Conservation (phyloP, 2,329 filamentous ascomycete species). For the Tolypocladium ophioglossoides region DNA sequence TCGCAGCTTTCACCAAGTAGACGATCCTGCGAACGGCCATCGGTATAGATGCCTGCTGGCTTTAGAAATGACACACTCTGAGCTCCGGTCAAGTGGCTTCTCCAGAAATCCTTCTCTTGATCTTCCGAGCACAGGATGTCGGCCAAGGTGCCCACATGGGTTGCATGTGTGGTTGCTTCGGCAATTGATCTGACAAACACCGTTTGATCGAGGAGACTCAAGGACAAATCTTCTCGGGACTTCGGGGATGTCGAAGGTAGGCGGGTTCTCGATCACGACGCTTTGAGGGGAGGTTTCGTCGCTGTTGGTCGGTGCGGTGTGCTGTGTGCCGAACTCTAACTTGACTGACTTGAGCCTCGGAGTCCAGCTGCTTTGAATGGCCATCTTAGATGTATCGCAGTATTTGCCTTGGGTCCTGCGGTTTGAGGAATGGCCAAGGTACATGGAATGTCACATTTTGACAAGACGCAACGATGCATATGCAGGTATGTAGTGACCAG, state of each 20-base stretch:
- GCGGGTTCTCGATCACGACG: not conserved
- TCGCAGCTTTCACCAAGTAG: not conserved
- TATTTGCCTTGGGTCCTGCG: not conserved
- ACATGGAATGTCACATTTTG: not conserved
- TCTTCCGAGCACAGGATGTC: not conserved
- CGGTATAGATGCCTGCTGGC: not conserved
- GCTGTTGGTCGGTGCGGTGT: not conserved
- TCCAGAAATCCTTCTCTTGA: not conserved
- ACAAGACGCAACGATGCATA: not conserved
- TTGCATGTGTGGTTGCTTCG: not conserved
- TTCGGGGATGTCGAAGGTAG: not conserved
- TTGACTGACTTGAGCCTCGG: slow-evolving; percentile 1
- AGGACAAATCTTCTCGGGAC: not conserved
- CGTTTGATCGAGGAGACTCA: not conserved
- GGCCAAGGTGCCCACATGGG: not conserved
- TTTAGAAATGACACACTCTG: not conserved
- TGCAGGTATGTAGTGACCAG: not conserved
- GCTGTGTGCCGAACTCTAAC: slow-evolving; percentile 1
- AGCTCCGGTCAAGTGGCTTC: not conserved
- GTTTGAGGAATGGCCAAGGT: not conserved
- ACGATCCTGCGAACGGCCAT: not conserved
- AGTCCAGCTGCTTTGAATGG: not conserved
- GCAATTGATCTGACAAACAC: not conserved
- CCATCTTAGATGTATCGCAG: not conserved
- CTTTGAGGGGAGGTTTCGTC: not conserved